Base-by-base conservation (phyloP, 768 basidiomycete genomes). In the Termitomyces sp. region DNA sequence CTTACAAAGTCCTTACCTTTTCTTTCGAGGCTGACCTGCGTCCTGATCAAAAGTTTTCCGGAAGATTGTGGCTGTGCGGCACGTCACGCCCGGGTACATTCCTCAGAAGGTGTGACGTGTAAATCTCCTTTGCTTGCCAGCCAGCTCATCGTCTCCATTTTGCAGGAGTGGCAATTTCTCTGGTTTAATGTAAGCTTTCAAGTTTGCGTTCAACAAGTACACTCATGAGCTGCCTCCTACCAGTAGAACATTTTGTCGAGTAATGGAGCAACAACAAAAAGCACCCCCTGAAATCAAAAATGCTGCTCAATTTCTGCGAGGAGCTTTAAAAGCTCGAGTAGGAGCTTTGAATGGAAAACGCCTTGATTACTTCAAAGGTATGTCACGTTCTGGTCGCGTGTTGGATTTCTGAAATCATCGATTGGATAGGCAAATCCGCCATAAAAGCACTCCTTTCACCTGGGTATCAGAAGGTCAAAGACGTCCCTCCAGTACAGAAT, bases 361-460 rank as follows among this genome's bases (percentile, higher is more conserved):
- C 37, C 76, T 95, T 54, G 96, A 98, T 73, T 99, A 98, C 76
- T 99, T 98, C 81, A 99, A 95, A 79, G 97, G 96, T 95, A 54
- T 65, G 81, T 68, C 37, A 46, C 46, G 50, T 50, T 49, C 15
- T 34, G 11, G 44, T 53, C 12, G 31, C 51, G 22, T 30, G 34
- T 49, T 11, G 6, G 36, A 7, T 30, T 27, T 13, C n/a, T 41
- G 31, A 47, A 13, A 11, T 51, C 20, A 59, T 54, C 8, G 33
- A 6, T 3, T 46, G 15, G 30, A 30, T 34, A 98, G 96, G 97
- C 68, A 95, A 93, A 81, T 85, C 90, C 33, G 95, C 97, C 2
- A 76, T 96, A 47, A 95, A 97, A 70, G 93, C 94, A 0, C 81
- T 99, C 2, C 85, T 93, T 52, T 90, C 93, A 2, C 95, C 96